Base-by-base conservation (phyloP, 768 basidiomycete genomes). In the Strobilomyces dryophilus region DNA sequence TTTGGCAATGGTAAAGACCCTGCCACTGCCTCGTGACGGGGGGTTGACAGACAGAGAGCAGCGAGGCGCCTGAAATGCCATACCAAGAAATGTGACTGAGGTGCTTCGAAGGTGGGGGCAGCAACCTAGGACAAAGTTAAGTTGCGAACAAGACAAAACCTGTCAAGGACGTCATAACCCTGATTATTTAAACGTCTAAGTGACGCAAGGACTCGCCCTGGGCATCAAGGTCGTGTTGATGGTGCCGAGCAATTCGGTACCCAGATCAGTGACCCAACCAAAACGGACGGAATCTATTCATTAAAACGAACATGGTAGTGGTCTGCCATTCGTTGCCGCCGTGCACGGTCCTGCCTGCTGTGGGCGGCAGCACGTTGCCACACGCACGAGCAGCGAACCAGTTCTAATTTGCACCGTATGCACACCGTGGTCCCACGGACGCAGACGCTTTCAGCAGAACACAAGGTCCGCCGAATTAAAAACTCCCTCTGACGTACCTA, bases 131-230 rank as follows among this genome's bases (percentile, higher is more conserved):
- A 60, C 63, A 66, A 65, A 60, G 64, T 67, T 67, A 67, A 27
- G 58, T 66, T 67, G 57, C 24, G 52, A 56, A 29, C n/a, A 41
- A 43, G 52, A 39, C 39, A 32, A 32, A 41, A 31, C 7, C 39
- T 42, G 34, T 52, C 49, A 24, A 64, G 36, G 45, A 66, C 58
- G 66, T 60, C 61, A 65, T 67, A 43, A 66, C 66, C 64, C 63
- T 60, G 56, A 54, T 36, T 51, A 56, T 49, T 55, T 37, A 52
- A 59, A 54, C 57, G 49, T 54, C 27, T 37, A 54, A 42, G 51
- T 26, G 45, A 41, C 47, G 18, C n/a, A 45, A 51, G 21, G 47
- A 31, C 41, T 14, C 39, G 42, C 34, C 26, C 44, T 20, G 43
- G 52, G 29, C 57, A 53, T 54, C 52, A 51, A 31, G 26, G 37